phyloP scores from a whole-genome alignment of 2,329 filamentous ascomycete species.

The Coniella vitis region DNA sequence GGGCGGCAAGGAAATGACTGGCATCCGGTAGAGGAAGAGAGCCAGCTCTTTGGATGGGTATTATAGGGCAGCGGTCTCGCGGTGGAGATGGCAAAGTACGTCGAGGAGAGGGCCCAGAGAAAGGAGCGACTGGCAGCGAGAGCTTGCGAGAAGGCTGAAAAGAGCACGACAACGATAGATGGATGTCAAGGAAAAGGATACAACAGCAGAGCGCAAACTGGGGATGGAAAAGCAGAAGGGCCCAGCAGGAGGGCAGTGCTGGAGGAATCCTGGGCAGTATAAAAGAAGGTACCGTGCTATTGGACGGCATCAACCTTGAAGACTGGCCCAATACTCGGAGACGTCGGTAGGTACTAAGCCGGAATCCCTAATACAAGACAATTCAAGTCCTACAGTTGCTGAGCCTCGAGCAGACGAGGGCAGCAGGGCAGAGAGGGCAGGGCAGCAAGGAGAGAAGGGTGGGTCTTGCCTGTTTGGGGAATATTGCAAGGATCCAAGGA shows the following conservation, averaged over 20 bases:
- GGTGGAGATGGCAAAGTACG: slow-evolving; percentile 31
- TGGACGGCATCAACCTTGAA: slow-evolving; percentile 35
- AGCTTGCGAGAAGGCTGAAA: slow-evolving; percentile 14
- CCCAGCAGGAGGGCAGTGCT: slow-evolving; percentile 41
- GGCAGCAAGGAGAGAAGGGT: slow-evolving; percentile 22
- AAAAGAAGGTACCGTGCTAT: slow-evolving; percentile 39
- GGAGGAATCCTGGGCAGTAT: slow-evolving; percentile 42
- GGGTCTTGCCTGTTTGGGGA: slow-evolving; percentile 31
- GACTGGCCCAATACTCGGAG: slow-evolving; percentile 30
- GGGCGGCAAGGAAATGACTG: slow-evolving; percentile 24
- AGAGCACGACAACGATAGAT: no score
- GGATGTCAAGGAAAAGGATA: slow-evolving; percentile 25
- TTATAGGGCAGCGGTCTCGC: slow-evolving; percentile 39
- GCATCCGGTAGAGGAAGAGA: slow-evolving; percentile 41
- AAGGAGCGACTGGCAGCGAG: slow-evolving; percentile 45
- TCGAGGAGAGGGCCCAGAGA: slow-evolving; percentile 23
- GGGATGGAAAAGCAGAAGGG: slow-evolving; percentile 34
- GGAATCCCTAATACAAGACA: slow-evolving; percentile 40
- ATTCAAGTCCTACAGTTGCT: slow-evolving; percentile 24
- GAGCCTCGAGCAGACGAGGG: slow-evolving; percentile 23
- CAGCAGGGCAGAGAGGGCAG: slow-evolving; percentile 26
- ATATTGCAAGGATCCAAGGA: slow-evolving; percentile 31
- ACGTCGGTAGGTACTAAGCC: slow-evolving; percentile 46
- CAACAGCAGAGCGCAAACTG: slow-evolving; percentile 27
- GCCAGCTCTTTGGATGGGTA: slow-evolving; percentile 47